These are phyloP conservation scores for Asterochloris sp. DNA, from an alignment of 139 green algal species.

Conservation along the genomic window DNA sequence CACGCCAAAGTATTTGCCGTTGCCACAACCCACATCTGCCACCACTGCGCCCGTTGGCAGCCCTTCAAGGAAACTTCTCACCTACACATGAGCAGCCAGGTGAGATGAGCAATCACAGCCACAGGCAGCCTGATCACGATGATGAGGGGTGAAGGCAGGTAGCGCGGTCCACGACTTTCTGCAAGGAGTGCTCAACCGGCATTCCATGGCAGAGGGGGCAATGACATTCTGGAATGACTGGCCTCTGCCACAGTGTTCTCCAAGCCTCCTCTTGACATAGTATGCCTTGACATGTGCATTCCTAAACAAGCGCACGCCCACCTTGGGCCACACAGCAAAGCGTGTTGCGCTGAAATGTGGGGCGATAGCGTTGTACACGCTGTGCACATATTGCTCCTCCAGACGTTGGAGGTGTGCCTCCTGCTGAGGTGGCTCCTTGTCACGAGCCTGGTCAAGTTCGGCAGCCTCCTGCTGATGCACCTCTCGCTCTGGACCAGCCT, in stretches of 20 bases:
- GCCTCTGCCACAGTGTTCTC: background rate
- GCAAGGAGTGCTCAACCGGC: too few species aligned
- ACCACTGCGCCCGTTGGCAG: constrained; percentile 66
- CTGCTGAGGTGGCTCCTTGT: background rate
- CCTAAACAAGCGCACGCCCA: background rate
- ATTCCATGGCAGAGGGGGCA: background rate
- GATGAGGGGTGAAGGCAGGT: too few species aligned
- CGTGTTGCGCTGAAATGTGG: constrained; percentile 92
- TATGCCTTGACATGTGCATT: background rate
- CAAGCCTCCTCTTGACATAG: background rate
- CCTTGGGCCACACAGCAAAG: constrained; percentile 86
- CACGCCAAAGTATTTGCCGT: constrained; percentile 96
- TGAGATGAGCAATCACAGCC: too few species aligned
- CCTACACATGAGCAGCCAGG: constrained; percentile 28
- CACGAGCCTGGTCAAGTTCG: constrained; percentile 13
- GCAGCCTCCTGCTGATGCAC: constrained; percentile 18
- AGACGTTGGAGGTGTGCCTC: constrained; percentile 26
- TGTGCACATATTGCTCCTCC: constrained; percentile 70
- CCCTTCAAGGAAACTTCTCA: constrained; percentile 78
- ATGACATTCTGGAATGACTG: too few species aligned
- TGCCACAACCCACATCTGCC: constrained; percentile 94
- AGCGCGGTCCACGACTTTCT: too few species aligned
- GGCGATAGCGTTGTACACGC: constrained; percentile 95
- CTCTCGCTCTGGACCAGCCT: too few species aligned
- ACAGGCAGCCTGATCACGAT: too few species aligned